Conservation (phyloP, 192 early-diverging fungal species). For the Backusella tuberculispora region DNA sequence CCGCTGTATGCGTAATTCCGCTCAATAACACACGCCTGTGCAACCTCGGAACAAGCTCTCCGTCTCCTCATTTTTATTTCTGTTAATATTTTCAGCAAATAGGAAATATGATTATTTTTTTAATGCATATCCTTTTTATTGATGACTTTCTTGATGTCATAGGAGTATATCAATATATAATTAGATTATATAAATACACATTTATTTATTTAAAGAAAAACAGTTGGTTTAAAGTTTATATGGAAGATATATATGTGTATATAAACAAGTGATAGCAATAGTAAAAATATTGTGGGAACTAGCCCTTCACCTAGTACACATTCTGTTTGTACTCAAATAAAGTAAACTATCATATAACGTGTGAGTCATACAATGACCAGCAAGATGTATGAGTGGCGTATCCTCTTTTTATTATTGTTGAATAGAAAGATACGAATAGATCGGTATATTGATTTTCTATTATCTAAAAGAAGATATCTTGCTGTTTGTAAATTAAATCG, state of each 20-base stretch:
- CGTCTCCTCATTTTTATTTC: conserved; percentile 1
- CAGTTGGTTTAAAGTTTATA: background rate
- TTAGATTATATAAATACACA: background rate
- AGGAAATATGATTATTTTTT: background rate
- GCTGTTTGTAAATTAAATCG: too few species aligned
- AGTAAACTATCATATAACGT: background rate
- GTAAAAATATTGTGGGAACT: conserved; percentile 1
- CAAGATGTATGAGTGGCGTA: background rate
- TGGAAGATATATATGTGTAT: background rate
- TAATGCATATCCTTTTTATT: background rate
- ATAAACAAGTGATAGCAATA: background rate
- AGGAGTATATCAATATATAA: background rate
- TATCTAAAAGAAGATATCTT: background rate
- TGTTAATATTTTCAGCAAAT: conserved; percentile 1
- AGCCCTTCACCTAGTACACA: conserved; percentile 6
- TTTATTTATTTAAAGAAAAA: background rate
- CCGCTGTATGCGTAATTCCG: background rate
- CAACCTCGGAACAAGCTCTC: conserved; percentile 2
- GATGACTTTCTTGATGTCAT: background rate
- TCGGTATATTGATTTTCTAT: background rate
- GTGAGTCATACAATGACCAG: conserved; percentile 3
- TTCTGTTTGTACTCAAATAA: conserved; percentile 5
- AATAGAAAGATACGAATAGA: background rate
- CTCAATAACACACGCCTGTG: conserved; percentile 2
- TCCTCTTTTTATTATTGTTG: background rate